These are phyloP conservation scores for Zygosaccharomyces bailii DNA, from an alignment of 805 yeast species.

Conservation along the genomic window DNA sequence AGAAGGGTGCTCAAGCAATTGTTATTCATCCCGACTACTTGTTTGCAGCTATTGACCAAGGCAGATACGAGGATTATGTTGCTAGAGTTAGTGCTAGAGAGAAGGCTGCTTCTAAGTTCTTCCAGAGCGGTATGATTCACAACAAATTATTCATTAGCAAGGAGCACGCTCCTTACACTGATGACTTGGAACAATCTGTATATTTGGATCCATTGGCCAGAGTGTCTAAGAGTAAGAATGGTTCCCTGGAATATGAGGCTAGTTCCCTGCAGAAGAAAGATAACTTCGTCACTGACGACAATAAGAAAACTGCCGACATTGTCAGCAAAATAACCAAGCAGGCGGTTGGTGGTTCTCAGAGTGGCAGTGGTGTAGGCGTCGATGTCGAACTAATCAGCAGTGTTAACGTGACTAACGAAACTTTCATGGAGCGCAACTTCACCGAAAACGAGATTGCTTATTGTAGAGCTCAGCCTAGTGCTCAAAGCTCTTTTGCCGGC, in stretches of 20 bases:
- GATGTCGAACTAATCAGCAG: conserved; percentile 89
- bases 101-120: conserved; percentile 86
- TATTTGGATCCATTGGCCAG: conserved; percentile 93
- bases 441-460: conserved; percentile 75
- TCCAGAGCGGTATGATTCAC: conserved; percentile 90
- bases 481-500: conserved; percentile 91
- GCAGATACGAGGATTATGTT: conserved; percentile 67
- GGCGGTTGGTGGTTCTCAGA: conserved; percentile 26
- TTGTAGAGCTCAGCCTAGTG: conserved; percentile 68
- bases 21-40: conserved; percentile 91
- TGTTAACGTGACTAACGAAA: conserved; percentile 81
- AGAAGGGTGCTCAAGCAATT: conserved; percentile 97
- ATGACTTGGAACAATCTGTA: conserved; percentile 82
- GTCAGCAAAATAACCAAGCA: conserved; percentile 52
- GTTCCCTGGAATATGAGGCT: conserved; percentile 46
- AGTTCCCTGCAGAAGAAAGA: conserved; percentile 48
- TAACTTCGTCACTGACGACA: conserved; percentile 41
- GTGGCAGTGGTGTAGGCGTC: conserved; percentile 73
- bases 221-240: conserved; percentile 38
- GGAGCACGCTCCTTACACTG: conserved; percentile 88
- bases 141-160: conserved; percentile 90
- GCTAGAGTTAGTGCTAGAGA: conserved; percentile 74
- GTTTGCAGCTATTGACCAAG: conserved; percentile 72
- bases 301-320: conserved; percentile 58
- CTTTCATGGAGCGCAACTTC: conserved; percentile 90